Base-by-base conservation (phyloP, 2,329 filamentous ascomycete genomes). In the Stagonosporopsis rhizophila region DNA sequence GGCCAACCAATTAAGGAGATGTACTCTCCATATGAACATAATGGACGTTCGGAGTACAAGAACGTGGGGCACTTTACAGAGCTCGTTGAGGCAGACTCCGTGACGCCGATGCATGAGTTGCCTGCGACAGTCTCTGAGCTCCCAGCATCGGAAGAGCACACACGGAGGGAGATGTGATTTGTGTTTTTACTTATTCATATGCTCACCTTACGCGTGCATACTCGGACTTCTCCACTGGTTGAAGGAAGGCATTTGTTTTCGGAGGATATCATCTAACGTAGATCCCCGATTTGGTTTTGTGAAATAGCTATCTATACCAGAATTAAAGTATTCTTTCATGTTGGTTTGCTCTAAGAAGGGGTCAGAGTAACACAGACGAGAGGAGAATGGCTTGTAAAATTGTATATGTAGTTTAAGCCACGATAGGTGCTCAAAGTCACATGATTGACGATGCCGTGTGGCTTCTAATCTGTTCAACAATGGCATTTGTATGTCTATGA, bases 401-500 rank as follows among this genome's bases (percentile, higher is more conserved):
- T 92, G 0, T 88, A 68, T 96, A 96, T 22, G 93, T 93, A 11
- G 92, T 96, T 39, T 96, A 79, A 0, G 93, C 93, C 12, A 97
- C 92, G 58, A 97, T 96, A 0, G 93, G 93, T 90, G 89, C 8
- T 84, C 87, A 76, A 95, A 97, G 1, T 93, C 93, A 80, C 94
- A 90, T 72, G 91, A 81, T 6, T 93, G 86, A 65, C 96, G 96
- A 27, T 96, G 80, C 9, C 89, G 85, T 0, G 93, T 96, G 44
- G 89, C 92, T 72, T 96, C 89, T 22, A 96, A 79, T 1, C 93
- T 93, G 69, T 96, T 92, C 9, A 97, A 83, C 60, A 95, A 96
- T 4, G 93, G 93, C 93, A 97, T 97, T 66, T 86, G 91, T 7
- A 96, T 89, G 68, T 97, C 93, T 93, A 96, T 97, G 71, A 96